A percentile compares a stretch with the other conserved stretches of the same genome.
These are phyloP conservation scores for Globisporangium irregulare DNA, from an alignment of 352 stramenopile genomes.

Conservation along the genomic window DNA sequence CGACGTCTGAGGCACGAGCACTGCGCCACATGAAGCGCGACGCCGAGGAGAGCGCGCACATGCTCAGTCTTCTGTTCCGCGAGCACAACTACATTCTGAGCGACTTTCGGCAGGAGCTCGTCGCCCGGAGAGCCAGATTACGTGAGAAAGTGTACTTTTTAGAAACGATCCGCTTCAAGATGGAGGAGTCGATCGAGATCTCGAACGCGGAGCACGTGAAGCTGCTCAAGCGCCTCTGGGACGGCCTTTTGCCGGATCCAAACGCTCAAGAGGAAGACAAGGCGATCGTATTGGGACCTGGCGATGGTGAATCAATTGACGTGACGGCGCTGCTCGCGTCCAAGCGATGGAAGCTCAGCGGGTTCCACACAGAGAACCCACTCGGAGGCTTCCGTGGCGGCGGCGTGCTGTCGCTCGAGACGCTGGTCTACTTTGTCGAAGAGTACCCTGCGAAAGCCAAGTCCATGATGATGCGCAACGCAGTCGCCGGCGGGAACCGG, in stretches of 20 bases:
- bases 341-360: constrained; percentile 60
- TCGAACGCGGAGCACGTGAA: constrained; percentile 46
- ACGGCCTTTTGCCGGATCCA: constrained; percentile 33
- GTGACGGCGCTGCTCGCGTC: constrained; percentile 54
- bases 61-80: constrained; percentile 60
- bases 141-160: constrained; percentile 63
- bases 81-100: constrained; percentile 52
- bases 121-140: constrained; percentile 36
- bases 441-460: constrained; percentile 74
- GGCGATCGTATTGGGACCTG: constrained; percentile 16
- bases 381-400: constrained; percentile 76
- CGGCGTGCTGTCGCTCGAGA: constrained; percentile 69
- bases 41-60: constrained; percentile 61
- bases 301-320: constrained; percentile 26
- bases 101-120: constrained; percentile 63
- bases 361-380: constrained; percentile 79
- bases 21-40: constrained; percentile 57
- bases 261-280: constrained; percentile 18
- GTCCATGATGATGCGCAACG: constrained; percentile 79
- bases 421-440: constrained; percentile 71
- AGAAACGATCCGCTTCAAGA: constrained; percentile 67
- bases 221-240: constrained; percentile 72
- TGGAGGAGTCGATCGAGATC: constrained; percentile 65
- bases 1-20: constrained; percentile 35
- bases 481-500: constrained; percentile 61